Percentiles rank a stretch among this genome's conserved stretches.
Evolutionary conservation across 2,329 filamentous ascomycete species (phyloP).

Genomic region (Fusarium albidum): DNA sequence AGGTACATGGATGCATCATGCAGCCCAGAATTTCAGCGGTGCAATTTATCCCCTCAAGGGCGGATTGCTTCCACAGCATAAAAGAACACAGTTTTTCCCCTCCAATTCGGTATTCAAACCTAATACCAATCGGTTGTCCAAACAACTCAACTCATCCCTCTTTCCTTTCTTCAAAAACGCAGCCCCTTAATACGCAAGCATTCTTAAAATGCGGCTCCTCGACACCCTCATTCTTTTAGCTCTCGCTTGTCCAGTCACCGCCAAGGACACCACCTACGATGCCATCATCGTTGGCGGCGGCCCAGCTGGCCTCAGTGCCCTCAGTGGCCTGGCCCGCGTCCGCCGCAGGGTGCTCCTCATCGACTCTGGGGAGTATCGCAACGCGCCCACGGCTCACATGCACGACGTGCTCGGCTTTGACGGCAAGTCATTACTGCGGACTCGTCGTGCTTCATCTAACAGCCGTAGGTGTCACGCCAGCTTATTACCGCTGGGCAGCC

Average conservation of each 20-base stretch:
- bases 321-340: conserved; percentile 67
- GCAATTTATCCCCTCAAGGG: too few species aligned
- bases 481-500: conserved; percentile 62
- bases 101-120: too few species aligned
- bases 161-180: too few species aligned
- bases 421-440: conserved; percentile 47
- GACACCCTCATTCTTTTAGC: conserved; percentile 10
- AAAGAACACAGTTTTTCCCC: too few species aligned
- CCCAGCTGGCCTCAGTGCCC: conserved; percentile 60
- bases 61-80: too few species aligned
- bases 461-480: conserved; percentile 58
- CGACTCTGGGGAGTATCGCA: conserved; percentile 67
- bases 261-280: conserved; percentile 52
- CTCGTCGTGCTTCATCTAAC: conserved; percentile 1
- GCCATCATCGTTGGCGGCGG: conserved; percentile 66
- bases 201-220: conserved; percentile 30
- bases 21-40: too few species aligned
- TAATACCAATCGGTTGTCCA: too few species aligned
- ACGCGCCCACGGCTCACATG: conserved; percentile 63
- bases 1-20: too few species aligned
- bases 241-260: conserved; percentile 22
- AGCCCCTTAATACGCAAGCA: too few species aligned
- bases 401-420: conserved; percentile 69
- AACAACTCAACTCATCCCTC: too few species aligned
- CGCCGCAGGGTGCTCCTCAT: conserved; percentile 63